Percentiles rank a stretch among this genome's conserved stretches.
phyloP scores from a whole-genome alignment of 805 yeast species.

The Torulaspora franciscae region DNA sequence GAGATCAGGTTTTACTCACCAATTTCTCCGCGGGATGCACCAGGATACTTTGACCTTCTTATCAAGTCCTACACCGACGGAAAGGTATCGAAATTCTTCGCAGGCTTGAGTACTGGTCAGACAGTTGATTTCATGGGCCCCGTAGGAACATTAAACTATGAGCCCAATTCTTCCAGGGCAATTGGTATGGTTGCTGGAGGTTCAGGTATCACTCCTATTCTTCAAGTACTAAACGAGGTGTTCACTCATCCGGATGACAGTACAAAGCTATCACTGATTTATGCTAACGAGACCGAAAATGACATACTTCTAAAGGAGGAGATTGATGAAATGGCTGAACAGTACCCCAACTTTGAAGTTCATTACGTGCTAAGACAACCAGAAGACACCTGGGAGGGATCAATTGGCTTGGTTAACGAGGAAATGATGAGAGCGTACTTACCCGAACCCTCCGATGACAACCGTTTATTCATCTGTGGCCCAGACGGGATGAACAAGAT shows the following conservation, averaged over 20 bases:
- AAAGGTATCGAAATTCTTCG: slow-evolving; percentile 61
- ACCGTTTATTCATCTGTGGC: slow-evolving; percentile 67
- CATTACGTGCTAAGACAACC: slow-evolving; percentile 56
- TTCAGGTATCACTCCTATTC: slow-evolving; percentile 84
- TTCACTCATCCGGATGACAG: slow-evolving; percentile 64
- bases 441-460: slow-evolving; percentile 46
- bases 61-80: slow-evolving; percentile 75
- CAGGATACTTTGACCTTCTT: slow-evolving; percentile 70
- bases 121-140: slow-evolving; percentile 73
- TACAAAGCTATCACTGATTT: slow-evolving; percentile 58
- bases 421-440: slow-evolving; percentile 51
- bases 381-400: slow-evolving; percentile 50
- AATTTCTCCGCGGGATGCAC: slow-evolving; percentile 61
- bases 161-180: slow-evolving; percentile 54
- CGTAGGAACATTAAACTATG: slow-evolving; percentile 64
- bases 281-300: slow-evolving; percentile 70
- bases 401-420: slow-evolving; percentile 54
- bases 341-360: slow-evolving; percentile 58
- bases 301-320: slow-evolving; percentile 71
- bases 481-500: slow-evolving; percentile 62
- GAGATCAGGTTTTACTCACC: slow-evolving; percentile 68
- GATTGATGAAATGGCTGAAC: slow-evolving; percentile 60
- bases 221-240: slow-evolving; percentile 68
- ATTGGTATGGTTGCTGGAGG: slow-evolving; percentile 78
- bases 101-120: slow-evolving; percentile 58